Evolutionary conservation across 129 eudicot genomes (phyloP).

Genomic region (Solidago caesia): DNA sequence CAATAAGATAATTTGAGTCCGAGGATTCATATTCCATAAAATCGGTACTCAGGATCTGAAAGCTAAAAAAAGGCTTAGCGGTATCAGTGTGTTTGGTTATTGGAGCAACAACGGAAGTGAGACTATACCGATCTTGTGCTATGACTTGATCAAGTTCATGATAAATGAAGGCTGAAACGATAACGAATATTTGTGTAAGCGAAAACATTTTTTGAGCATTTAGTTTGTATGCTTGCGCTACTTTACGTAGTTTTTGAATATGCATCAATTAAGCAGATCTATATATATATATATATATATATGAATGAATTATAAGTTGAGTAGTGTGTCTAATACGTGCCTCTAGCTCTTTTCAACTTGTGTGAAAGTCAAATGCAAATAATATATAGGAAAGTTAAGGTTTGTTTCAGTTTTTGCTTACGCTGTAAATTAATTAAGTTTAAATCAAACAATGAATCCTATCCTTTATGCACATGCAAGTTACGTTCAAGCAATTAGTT

Average conservation of each 20-base stretch:
- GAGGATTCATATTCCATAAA: not conserved
- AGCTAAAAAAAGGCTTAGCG: not conserved
- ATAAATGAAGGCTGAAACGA: not conserved
- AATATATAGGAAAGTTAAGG: too few species aligned
- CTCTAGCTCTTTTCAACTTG: too few species aligned
- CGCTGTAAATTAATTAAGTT: too few species aligned
- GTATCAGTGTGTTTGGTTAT: slow-evolving; percentile 2
- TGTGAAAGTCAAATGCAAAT: too few species aligned
- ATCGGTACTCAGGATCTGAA: not conserved
- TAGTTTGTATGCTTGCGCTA: not conserved
- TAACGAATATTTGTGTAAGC: not conserved
- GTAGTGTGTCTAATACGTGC: too few species aligned
- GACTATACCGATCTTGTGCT: not conserved
- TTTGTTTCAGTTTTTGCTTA: too few species aligned
- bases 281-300: too few species aligned
- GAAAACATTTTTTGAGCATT: not conserved
- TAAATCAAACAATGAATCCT: too few species aligned
- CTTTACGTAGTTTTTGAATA: too few species aligned
- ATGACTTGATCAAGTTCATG: not conserved
- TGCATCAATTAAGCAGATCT: not conserved
- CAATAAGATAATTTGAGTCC: not conserved
- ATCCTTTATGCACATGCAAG: too few species aligned
- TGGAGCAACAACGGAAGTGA: not conserved
- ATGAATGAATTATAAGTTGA: too few species aligned
- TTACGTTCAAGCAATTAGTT: too few species aligned